Base-by-base conservation (phyloP, 1,284 basidiomycete genomes). In the Trichosporon sp. region DNA sequence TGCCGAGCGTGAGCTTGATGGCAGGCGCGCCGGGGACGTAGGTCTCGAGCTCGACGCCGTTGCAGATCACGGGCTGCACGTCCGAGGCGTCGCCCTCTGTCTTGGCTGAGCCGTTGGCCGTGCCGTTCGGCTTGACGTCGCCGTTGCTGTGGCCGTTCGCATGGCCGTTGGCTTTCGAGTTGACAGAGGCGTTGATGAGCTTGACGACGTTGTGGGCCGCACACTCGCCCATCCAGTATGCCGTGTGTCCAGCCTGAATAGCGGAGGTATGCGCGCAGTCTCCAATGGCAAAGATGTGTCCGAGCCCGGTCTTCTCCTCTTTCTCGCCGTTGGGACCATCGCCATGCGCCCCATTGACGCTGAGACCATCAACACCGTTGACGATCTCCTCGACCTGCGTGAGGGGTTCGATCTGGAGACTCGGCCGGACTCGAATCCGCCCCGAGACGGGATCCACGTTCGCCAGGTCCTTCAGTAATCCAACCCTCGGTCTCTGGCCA, bases 401-500 rank as follows among this genome's bases (percentile, higher is more conserved):
- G 11, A 63, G 16, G 32, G 59, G 59, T 19, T 43, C 48, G 11
- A 74, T 68, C 80, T 91, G 91, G 85, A 91, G 85, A 0, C 89
- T 89, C 7, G 87, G 86, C 32, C 86, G 80, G 11, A 92, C 90
- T 68, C 86, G 84, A 26, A 88, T 87, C 64, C 78, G 76, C 12
- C 76, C 73, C 54, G 84, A 88, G 8, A 79, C 74, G 0, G 86
- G 78, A 67, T 88, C 85, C 61, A 92, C 85, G 1, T 87, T 86
- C 2, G 89, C 85, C 75, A 90, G 84, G 0, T 79, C 76, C 35
- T 79, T 82, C 32, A 93, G 83, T 51, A 92, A 79, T 0, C 81
- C 84, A 0, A 90, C 90, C 78, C 92, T 92, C 19, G 91, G 91
- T 46, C 84, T 86, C 81, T 92, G 91, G 6, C 91, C 91, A 0